phyloP scores from a whole-genome alignment of 1,139 yeast genomes.

The Candida sanyaensis region DNA sequence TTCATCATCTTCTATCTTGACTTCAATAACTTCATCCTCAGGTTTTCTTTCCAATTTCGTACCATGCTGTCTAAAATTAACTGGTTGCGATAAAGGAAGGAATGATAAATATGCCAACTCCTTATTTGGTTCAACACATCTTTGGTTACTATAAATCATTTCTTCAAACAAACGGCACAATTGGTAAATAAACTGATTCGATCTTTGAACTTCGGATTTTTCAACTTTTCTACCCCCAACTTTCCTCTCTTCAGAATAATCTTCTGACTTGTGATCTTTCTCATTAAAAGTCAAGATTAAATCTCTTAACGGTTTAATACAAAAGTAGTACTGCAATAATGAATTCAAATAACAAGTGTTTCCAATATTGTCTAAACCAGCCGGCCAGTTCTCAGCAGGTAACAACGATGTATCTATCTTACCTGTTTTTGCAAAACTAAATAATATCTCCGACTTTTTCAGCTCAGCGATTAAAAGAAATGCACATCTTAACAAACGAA shows the following conservation, averaged over 20 bases:
- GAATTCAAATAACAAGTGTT: constrained; percentile 95
- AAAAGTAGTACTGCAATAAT: constrained; percentile 83
- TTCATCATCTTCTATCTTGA: constrained; percentile 7
- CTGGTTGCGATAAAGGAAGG: constrained; percentile 70
- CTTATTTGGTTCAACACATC: constrained; percentile 78
- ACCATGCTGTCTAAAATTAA: constrained; percentile 45
- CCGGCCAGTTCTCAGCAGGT: constrained; percentile 76
- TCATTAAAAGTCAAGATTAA: constrained; percentile 58
- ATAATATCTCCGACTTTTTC: constrained; percentile 53
- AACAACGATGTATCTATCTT: constrained; percentile 59
- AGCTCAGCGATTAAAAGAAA: constrained; percentile 49
- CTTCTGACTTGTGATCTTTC: constrained; percentile 18
- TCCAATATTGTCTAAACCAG: constrained; percentile 91
- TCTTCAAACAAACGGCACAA: constrained; percentile 67
- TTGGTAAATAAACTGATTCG: constrained; percentile 77
- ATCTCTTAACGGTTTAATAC: constrained; percentile 78
- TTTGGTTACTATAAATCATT: constrained; percentile 60
- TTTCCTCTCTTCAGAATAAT: constrained; percentile 42
- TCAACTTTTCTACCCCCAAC: constrained; percentile 88
- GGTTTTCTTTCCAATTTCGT: constrained; percentile 9
- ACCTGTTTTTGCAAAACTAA: constrained; percentile 57
- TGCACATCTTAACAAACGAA: constrained; percentile 52
- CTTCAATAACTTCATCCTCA: constrained; percentile 12
- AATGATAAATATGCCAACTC: constrained; percentile 89
- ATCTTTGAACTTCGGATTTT: constrained; percentile 69